Base-by-base conservation (phyloP, 352 stramenopile genomes). In the Pythium rishiriense region DNA sequence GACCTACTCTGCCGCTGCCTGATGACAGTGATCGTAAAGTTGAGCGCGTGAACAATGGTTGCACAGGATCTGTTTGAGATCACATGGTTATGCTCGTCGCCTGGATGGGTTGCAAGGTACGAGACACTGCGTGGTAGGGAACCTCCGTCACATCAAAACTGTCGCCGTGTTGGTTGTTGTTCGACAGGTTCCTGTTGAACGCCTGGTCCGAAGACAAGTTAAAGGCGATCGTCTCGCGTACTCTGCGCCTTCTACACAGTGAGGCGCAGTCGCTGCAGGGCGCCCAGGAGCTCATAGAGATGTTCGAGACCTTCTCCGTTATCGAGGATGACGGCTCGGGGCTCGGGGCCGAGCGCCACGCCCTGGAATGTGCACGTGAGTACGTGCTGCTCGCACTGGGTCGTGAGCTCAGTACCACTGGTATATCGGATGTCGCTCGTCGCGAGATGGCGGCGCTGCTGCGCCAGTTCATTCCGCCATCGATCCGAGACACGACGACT, bases 71-170 rank as follows among this genome's bases (percentile, higher is more conserved):
- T 62, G 10, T 79, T 75, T 48, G 39, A 62, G 6, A 60, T 81
- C 9, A 58, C 75, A 8, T 52, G 19, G 19, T 60, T 66, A 15
- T 52, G 75, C 4, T 80, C 74, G 0, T 68, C 53, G 29, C 61
- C 68, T 31, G 77, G 74, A 0, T 85, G 77, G 77, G 47, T 85
- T 31, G 58, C 43, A n/a, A 37, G 55, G 67, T 74, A 26, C n/a
- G 14, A 49, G 31, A 3, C 29, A 42, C 35, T 50, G 37, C 14
- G 22, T 37, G 9, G 26, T 39, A 11, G 24, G 22, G 10, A 53
- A n/a, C n/a, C n/a, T n/a, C n/a, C n/a, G n/a, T n/a, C n/a, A n/a
- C n/a, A n/a, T n/a, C n/a, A n/a, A n/a, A n/a, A n/a, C n/a, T n/a
- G n/a, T n/a, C n/a, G n/a, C n/a, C n/a, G n/a, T n/a, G n/a, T n/a